Conservation (phyloP, 148 eudicot genomes). For the Bassia scoparia region DNA sequence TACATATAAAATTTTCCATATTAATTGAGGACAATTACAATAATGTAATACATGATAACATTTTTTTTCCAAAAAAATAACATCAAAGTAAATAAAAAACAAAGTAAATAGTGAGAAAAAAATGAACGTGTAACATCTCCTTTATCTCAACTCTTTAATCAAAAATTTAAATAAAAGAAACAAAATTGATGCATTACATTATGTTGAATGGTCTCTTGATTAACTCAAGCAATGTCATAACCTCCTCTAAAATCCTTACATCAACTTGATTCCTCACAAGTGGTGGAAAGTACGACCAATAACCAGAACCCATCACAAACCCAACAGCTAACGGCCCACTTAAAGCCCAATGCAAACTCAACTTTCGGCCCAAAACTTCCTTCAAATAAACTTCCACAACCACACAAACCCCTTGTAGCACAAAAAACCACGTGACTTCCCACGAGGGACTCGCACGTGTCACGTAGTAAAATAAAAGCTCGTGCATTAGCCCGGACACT, state of each 20-base stretch:
- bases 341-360: constrained; percentile 37
- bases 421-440: constrained; percentile 63
- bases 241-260: constrained; percentile 44
- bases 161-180: background rate
- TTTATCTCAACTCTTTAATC: no score
- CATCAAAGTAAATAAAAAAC: no score
- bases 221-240: constrained; percentile 7
- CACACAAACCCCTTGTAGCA: constrained; percentile 55
- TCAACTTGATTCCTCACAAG: constrained; percentile 40
- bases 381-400: constrained; percentile 35
- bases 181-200: background rate
- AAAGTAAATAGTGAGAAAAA: no score
- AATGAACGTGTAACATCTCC: no score
- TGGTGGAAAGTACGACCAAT: constrained; percentile 62
- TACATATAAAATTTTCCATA: no score
- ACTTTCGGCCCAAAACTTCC: constrained; percentile 21
- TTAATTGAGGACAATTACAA: no score
- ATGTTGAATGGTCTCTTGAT: constrained; percentile 4
- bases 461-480: constrained; percentile 52
- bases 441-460: constrained; percentile 47
- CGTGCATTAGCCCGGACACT: constrained; percentile 73
- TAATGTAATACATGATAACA: no score
- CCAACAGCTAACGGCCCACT: constrained; percentile 48
- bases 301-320: constrained; percentile 46
- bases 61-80: no score